Conservation (phyloP, 805 yeast species). For the Metschnikowia sp. region DNA sequence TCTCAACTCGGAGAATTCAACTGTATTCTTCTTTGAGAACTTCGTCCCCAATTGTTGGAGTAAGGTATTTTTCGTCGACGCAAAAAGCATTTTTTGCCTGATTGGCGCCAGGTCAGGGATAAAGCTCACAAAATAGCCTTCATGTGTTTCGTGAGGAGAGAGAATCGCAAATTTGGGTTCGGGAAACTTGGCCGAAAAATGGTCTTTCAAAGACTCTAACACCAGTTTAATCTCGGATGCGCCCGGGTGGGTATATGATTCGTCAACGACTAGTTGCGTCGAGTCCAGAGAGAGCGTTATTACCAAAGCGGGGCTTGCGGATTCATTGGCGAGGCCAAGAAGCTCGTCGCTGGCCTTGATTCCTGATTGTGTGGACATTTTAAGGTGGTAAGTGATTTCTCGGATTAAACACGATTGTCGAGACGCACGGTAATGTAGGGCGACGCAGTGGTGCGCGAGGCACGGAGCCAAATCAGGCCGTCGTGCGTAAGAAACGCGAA, state of each 20-base stretch:
- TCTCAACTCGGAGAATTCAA: constrained; percentile 52
- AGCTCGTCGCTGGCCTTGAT: constrained; percentile 41
- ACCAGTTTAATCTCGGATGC: constrained; percentile 12
- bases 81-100: constrained; percentile 86
- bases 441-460: constrained; percentile 1
- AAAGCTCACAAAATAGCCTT: constrained; percentile 62
- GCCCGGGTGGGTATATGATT: constrained; percentile 15
- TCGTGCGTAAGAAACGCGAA: constrained; percentile 7
- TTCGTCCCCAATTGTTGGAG: constrained; percentile 70
- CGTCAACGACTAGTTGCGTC: constrained; percentile 32
- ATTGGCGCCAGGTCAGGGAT: constrained; percentile 87
- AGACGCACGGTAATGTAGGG: constrained; percentile 2
- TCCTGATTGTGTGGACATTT: constrained; percentile 45
- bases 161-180: constrained; percentile 36
- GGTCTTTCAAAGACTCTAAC: constrained; percentile 21
- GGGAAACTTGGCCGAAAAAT: constrained; percentile 27
- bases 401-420: neutral
- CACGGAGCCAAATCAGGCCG: neutral
- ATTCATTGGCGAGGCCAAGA: constrained; percentile 42
- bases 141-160: constrained; percentile 11
- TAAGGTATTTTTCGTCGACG: constrained; percentile 79
- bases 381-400: neutral
- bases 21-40: constrained; percentile 39
- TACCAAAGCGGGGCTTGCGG: constrained; percentile 25
- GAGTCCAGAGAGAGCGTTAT: constrained; percentile 32